Conservation (phyloP, 2,329 filamentous ascomycete genomes). For the Calonectria ilicicola region DNA sequence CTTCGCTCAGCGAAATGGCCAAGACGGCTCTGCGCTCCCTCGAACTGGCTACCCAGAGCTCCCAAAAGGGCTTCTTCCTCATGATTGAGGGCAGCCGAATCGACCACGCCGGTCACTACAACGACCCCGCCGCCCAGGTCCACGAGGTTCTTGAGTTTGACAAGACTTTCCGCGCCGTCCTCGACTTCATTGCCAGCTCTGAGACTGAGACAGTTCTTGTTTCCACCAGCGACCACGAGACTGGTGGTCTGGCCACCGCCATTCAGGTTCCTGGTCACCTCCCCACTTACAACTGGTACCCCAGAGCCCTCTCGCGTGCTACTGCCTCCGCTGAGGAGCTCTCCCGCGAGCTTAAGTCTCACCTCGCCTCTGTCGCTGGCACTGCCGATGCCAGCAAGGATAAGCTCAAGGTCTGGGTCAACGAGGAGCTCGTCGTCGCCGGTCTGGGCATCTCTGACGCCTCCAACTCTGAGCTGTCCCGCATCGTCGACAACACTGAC, state of each 20-base stretch:
- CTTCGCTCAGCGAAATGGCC: conserved; percentile 92
- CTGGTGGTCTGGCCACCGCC: conserved; percentile 86
- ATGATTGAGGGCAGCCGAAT: conserved; percentile 99
- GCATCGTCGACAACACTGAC: conserved; percentile 70
- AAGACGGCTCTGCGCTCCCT: conserved; percentile 83
- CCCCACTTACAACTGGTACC: conserved; percentile 81
- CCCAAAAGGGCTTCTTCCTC: conserved; percentile 94
- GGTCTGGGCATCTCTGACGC: conserved; percentile 84
- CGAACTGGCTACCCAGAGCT: conserved; percentile 82
- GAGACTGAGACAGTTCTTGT: conserved; percentile 84
- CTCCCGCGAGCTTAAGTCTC: conserved; percentile 68
- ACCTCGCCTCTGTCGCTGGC: conserved; percentile 59
- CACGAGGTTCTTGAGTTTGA: conserved; percentile 97
- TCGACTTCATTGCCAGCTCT: conserved; percentile 85
- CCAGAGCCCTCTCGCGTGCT: conserved; percentile 78
- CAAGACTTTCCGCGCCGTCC: conserved; percentile 82
- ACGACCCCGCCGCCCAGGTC: conserved; percentile 86
- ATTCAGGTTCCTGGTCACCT: conserved; percentile 70
- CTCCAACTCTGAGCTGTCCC: conserved; percentile 75
- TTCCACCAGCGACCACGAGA: conserved; percentile 95
- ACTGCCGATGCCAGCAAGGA: conserved; percentile 46
- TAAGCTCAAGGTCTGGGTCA: conserved; percentile 73
- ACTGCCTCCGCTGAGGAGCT: conserved; percentile 84
- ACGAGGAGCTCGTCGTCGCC: conserved; percentile 72
- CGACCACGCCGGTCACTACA: conserved; percentile 91